phyloP scores from a whole-genome alignment of 352 stramenopile species.

The Pythium brachiatum region DNA sequence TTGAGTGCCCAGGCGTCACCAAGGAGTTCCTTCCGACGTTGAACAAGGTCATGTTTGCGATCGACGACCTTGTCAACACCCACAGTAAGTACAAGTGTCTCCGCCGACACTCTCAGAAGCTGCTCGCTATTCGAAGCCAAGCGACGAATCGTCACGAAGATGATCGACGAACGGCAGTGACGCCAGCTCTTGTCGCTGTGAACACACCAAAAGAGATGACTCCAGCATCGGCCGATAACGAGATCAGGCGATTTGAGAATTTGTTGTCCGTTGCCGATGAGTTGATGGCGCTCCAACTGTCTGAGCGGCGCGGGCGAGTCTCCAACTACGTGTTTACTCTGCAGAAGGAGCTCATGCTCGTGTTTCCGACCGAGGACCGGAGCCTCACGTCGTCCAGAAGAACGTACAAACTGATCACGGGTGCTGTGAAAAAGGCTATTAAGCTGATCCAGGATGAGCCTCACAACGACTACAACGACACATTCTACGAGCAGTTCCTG shows the following conservation, averaged over 20 bases:
- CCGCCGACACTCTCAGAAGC: not conserved
- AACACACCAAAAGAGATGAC: not conserved
- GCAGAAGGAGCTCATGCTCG: slow-evolving; percentile 8
- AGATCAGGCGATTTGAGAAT: not conserved
- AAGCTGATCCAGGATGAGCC: slow-evolving; percentile 12
- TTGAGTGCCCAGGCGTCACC: not conserved
- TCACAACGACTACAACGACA: not conserved
- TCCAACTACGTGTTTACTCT: slow-evolving; percentile 11
- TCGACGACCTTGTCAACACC: not conserved
- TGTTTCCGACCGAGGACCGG: slow-evolving; percentile 5
- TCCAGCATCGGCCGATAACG: not conserved
- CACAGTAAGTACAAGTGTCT: not conserved
- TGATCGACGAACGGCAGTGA: not conserved
- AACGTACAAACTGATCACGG: not conserved
- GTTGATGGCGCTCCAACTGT: slow-evolving; percentile 8
- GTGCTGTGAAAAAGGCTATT: slow-evolving; percentile 7
- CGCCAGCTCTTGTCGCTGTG: not conserved
- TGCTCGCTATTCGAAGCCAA: not conserved
- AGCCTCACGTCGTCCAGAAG: not conserved
- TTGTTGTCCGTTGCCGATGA: slow-evolving; percentile 3
- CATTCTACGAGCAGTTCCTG: slow-evolving; percentile 13
- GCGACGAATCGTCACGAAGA: not conserved
- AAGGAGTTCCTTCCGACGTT: not conserved
- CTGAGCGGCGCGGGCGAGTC: not conserved
- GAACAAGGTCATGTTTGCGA: not conserved